These are phyloP conservation scores for Prosopis cineraria DNA, from an alignment of 306 rosid species.

Conservation along the genomic window DNA sequence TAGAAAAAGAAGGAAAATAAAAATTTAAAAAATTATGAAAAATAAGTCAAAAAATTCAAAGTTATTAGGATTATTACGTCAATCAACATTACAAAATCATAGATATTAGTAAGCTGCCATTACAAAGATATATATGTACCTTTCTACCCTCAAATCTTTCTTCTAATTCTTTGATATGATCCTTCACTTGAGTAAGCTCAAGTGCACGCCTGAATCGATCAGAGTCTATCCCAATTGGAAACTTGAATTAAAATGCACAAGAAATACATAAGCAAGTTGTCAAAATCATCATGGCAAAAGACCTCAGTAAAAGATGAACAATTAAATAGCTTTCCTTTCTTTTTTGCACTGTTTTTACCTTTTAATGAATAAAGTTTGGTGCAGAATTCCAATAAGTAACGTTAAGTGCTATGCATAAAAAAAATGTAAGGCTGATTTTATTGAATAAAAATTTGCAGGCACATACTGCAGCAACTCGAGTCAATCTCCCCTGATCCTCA, in stretches of 20 bases:
- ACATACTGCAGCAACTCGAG: constrained; percentile 91
- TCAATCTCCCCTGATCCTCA: constrained; percentile 86
- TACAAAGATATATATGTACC: constrained; percentile 47
- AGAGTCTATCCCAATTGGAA: constrained; percentile 92
- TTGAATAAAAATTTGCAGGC: background rate
- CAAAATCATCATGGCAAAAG: background rate
- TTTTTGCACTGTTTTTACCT: background rate
- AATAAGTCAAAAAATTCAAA: constrained; percentile 16
- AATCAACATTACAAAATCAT: background rate
- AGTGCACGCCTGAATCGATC: constrained; percentile 77
- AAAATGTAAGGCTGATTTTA: constrained; percentile 10
- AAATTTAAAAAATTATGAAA: background rate
- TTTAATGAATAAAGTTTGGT: background rate
- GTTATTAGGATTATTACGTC: constrained; percentile 1
- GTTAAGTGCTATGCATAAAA: background rate
- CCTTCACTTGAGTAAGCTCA: constrained; percentile 54
- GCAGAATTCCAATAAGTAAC: background rate
- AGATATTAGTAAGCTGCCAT: background rate
- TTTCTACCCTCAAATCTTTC: constrained; percentile 84
- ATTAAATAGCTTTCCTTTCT: background rate
- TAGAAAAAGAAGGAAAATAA: background rate
- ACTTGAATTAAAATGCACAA: constrained; percentile 54
- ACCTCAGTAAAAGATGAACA: constrained; percentile 14
- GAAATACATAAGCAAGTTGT: constrained; percentile 36
- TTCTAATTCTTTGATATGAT: constrained; percentile 64